These are phyloP conservation scores for Chrysanthemum seticuspe DNA, from an alignment of 129 eudicot genomes.

Conservation along the genomic window DNA sequence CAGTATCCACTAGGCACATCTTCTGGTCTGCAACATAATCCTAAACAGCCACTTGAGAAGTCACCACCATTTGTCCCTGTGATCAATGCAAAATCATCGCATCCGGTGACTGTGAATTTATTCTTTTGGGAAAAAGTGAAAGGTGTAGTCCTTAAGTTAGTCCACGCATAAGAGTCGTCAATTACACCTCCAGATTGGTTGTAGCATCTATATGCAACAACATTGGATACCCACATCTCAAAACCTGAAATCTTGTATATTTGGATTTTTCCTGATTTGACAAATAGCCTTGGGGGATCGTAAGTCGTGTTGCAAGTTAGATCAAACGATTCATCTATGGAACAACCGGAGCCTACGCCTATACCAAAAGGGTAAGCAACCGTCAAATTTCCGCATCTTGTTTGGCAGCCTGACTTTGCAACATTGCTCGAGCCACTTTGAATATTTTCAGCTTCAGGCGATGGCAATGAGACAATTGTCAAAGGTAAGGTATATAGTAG, in stretches of 20 bases:
- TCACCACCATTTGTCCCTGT: not conserved
- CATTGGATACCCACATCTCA: conserved; percentile 5
- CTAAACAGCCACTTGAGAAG: not conserved
- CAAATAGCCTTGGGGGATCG: conserved; percentile 32
- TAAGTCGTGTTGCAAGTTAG: conserved; percentile 34
- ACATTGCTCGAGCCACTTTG: not conserved
- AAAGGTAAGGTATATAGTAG: not conserved
- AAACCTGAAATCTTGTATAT: conserved; percentile 27
- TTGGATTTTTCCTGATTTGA: conserved; percentile 9
- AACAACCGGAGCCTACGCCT: conserved; percentile 25
- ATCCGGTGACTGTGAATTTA: conserved; percentile 7
- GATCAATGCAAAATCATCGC: conserved; percentile 5
- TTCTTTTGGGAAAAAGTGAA: conserved; percentile 5
- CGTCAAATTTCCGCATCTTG: conserved; percentile 35
- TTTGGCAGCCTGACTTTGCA: conserved; percentile 32
- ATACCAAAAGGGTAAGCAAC: conserved; percentile 46
- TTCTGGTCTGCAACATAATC: not conserved
- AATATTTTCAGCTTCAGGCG: not conserved
- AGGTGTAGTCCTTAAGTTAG: conserved; percentile 4
- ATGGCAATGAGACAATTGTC: not conserved
- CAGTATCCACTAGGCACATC: not conserved
- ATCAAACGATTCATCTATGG: conserved; percentile 20
- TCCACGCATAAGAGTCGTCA: not conserved
- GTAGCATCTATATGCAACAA: conserved; percentile 28
- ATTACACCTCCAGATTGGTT: conserved; percentile 6